Base-by-base conservation (phyloP, 805 yeast species). In the Candida verbasci region DNA sequence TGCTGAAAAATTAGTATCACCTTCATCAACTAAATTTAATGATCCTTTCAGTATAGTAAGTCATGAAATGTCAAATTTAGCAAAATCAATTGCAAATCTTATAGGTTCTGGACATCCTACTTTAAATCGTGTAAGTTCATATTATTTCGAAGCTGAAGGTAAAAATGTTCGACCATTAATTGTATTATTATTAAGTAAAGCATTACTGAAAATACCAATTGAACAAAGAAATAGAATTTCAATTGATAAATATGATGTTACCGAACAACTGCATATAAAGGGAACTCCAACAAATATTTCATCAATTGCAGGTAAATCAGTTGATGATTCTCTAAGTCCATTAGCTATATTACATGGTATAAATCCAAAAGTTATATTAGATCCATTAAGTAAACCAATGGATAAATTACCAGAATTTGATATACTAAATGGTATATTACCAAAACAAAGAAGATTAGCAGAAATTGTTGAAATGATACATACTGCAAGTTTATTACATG, bases 401-500 rank as follows among this genome's bases (percentile, higher is more conserved):
- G 82, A 76, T 44, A 68, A 76, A 25, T 66, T 82, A 37, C 87
- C 91, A 0, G 69, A 76, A 31, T 58, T 66, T 42, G 76, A 74
- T 42, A 61, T 70, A 11, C 65, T 76, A 39, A 76, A 77, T 48
- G 96, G 96, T 1, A 86, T 93, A 34, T 67, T 91, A 40, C 97
- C 98, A 31, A 88, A 93, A 48, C 98, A 93, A 63, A 73, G 97
- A 46, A 74, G 98, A 40, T 70, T 93, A 38, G 97, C 98, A 1
- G 98, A 93, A 63, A 91, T 93, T 50, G 96, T 91, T 8, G 98
- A 93, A 62, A 86, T 93, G 95, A 93, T 93, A 46, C 98, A 93
- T 59, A 93, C 97, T 1, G 97, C 98, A 3, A 84, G 95, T 9
- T 65, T 93, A 45, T 72, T 93, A 37, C 98, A 93, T 58, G 98